Evolutionary conservation across 305 asterid genomes (phyloP).

Genomic region (Fraxinus greggii): DNA sequence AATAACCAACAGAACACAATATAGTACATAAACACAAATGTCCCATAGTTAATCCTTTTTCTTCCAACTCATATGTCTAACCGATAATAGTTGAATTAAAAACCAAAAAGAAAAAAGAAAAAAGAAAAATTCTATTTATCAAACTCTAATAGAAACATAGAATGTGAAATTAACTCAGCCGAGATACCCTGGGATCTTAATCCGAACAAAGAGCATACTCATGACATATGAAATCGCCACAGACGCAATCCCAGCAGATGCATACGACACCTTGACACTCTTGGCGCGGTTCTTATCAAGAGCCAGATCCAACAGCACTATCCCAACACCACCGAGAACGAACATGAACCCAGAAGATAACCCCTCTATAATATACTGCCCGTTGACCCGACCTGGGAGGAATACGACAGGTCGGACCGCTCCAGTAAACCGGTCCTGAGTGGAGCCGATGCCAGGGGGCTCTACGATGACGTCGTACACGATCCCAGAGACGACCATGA

Average conservation of each 20-base stretch:
- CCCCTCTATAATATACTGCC: slow-evolving; percentile 84
- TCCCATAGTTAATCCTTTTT: background rate
- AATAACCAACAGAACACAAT: background rate
- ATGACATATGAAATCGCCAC: slow-evolving; percentile 45
- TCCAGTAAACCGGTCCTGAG: slow-evolving; percentile 79
- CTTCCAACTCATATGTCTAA: background rate
- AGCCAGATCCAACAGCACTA: slow-evolving; percentile 71
- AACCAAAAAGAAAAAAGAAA: background rate
- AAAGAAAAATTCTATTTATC: background rate
- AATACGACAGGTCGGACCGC: slow-evolving; percentile 80
- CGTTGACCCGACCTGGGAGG: slow-evolving; percentile 84
- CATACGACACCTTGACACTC: slow-evolving; percentile 49
- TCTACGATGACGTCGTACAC: slow-evolving; percentile 82
- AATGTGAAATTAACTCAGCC: slow-evolving; percentile 21
- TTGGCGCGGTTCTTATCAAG: slow-evolving; percentile 56
- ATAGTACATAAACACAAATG: background rate
- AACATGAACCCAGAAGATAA: slow-evolving; percentile 88
- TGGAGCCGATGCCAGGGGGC: slow-evolving; percentile 90
- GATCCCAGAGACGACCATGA: slow-evolving; percentile 91
- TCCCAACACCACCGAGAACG: slow-evolving; percentile 84
- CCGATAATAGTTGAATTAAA: background rate
- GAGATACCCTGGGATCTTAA: slow-evolving; percentile 50
- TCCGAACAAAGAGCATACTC: slow-evolving; percentile 52
- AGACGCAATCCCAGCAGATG: slow-evolving; percentile 40
- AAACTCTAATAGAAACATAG: background rate